phyloP scores from a whole-genome alignment of 495 filamentous ascomycete species.

The Delitschia confertaspora region DNA sequence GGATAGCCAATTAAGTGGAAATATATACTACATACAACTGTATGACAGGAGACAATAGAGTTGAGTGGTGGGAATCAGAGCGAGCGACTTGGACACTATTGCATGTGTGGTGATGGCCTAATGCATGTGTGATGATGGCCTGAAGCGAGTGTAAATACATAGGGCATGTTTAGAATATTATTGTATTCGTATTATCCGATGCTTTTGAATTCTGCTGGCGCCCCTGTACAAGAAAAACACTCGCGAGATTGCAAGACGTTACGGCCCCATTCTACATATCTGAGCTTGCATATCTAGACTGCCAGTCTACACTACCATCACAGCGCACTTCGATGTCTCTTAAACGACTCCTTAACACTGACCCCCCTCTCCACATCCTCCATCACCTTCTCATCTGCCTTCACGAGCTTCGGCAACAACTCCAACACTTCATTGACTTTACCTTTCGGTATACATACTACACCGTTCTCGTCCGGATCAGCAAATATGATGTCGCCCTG shows the following conservation, averaged over 20 bases:
- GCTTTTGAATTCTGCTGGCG: too few relatives aligned
- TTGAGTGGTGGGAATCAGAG: background rate
- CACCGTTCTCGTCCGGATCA: slow-evolving; percentile 49
- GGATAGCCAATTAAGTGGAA: background rate
- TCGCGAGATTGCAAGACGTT: too few relatives aligned
- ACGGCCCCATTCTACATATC: too few relatives aligned
- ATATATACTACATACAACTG: background rate
- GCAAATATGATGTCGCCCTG: slow-evolving; percentile 57
- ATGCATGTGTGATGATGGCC: slow-evolving; percentile 7
- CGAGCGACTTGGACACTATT: background rate
- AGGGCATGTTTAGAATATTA: slow-evolving; percentile 25
- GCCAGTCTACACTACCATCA: too few relatives aligned
- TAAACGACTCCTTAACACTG: slow-evolving; percentile 51
- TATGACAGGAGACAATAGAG: background rate
- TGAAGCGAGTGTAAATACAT: slow-evolving; percentile 17
- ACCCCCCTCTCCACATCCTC: slow-evolving; percentile 49
- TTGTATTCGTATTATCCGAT: too few relatives aligned
- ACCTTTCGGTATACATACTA: slow-evolving; percentile 52
- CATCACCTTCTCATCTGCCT: slow-evolving; percentile 54
- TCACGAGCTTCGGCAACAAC: slow-evolving; percentile 45
- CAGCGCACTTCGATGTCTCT: slow-evolving; percentile 32
- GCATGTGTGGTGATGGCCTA: slow-evolving; percentile 2
- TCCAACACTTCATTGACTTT: slow-evolving; percentile 28
- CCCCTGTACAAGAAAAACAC: too few relatives aligned
- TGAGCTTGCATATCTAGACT: too few relatives aligned